Evolutionary conservation across 164 flowering plant species (phyloP), one percentile per base, ranked within the genome.

Genomic region (Chimonanthus praecox): DNA sequence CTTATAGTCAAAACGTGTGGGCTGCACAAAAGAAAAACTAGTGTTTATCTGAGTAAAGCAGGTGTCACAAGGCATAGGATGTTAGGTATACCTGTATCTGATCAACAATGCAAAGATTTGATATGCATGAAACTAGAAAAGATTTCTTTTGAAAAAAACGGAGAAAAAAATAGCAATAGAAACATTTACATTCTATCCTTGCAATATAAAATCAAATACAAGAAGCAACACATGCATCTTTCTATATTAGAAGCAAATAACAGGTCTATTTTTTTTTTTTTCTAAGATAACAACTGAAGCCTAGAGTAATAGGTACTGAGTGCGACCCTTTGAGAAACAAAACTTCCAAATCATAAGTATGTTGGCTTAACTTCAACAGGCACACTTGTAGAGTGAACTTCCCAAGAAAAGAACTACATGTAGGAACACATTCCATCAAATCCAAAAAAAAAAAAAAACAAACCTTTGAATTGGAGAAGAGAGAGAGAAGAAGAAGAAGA

Each of bases 1-100:
- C 94, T 90, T 47, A 96, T 87, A 62, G 88, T 86, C 68, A 69
- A 83, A 54, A 96, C 83, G 84, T 94, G 98, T 58, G 99, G 99
- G 68, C 99, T 94, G 86, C 74, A 74, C 71, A 79, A 8, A 68
- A 73, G 73, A 49, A 47, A 70, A 58, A 58, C 33, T 16, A 65
- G 54, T 50, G 62, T 6, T 18, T 50, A 20, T 70, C 1, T 3
- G n/a, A 64, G 69, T 33, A 33, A 50, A 51, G 11, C 33, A 68
- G 48, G 48, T 33, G 15, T 49, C 20, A 47, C 15, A 33, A 7
- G 9, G 47, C 5, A 50, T 6, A 49, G 20, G 5, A 69, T 49
- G 5, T 44, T 54, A 54, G 33, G 9, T 11, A 67, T 47, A 21
- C 44, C 8, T 33, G 11, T 7, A 65, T 8, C 45, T 65, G 47